Evolutionary conservation across 164 flowering plant genomes (phyloP).

Genomic region (Sedum album): DNA sequence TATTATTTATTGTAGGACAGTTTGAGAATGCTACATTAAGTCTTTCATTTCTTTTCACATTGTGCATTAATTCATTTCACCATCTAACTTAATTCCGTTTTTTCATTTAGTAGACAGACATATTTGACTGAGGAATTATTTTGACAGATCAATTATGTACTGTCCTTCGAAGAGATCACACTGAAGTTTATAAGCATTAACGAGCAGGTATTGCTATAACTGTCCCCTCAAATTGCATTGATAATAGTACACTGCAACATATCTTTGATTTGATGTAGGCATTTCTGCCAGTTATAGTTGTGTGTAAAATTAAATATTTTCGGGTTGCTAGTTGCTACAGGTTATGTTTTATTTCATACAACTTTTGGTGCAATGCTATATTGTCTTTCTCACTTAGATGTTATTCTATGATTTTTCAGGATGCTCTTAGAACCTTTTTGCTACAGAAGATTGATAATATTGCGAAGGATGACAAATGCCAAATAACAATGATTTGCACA

Average conservation of each 20-base stretch:
- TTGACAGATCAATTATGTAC: conserved; percentile 74
- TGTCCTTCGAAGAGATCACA: conserved; percentile 96
- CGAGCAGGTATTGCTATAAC: conserved; percentile 59
- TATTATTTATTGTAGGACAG: no score
- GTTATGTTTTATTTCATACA: background rate
- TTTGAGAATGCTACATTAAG: no score
- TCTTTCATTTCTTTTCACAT: background rate
- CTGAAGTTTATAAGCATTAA: conserved; percentile 76
- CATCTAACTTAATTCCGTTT: background rate
- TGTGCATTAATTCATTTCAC: background rate
- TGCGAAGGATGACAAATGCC: conserved; percentile 87
- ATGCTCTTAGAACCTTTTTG: conserved; percentile 88
- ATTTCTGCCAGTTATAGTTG: conserved; percentile 37
- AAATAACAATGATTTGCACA: conserved; percentile 94
- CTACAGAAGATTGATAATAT: conserved; percentile 89
- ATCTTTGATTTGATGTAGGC: conserved; percentile 86
- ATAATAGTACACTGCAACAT: background rate
- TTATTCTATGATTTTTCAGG: conserved; percentile 37
- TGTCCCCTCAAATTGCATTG: background rate
- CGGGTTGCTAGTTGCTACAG: background rate
- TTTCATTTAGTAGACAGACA: background rate
- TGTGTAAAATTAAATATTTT: no score
- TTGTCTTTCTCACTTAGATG: background rate
- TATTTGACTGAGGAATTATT: background rate
- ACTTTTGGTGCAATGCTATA: background rate